These are phyloP conservation scores for Emericellopsis terricola DNA, from an alignment of 495 filamentous ascomycete genomes.

Conservation along the genomic window DNA sequence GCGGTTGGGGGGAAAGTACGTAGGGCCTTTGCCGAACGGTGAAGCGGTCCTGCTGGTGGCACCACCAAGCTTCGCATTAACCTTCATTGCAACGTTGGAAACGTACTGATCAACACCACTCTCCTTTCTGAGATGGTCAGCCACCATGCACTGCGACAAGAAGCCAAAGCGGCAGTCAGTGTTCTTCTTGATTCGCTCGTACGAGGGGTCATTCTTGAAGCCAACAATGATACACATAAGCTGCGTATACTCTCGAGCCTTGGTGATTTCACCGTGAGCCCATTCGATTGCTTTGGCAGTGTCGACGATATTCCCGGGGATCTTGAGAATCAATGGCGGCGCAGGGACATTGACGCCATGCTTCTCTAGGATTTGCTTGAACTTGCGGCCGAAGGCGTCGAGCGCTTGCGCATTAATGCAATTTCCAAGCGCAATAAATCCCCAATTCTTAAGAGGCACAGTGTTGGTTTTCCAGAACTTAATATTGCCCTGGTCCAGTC, in stretches of 20 bases:
- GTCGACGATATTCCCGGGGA: background rate
- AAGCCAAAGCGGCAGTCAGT: conserved; percentile 67
- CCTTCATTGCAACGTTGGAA: conserved; percentile 83
- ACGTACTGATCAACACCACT: conserved; percentile 55
- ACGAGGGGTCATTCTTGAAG: conserved; percentile 43
- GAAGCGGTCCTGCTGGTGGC: conserved; percentile 27
- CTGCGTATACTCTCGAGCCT: conserved; percentile 26
- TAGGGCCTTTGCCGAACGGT: conserved; percentile 3
- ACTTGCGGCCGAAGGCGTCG: conserved; percentile 36
- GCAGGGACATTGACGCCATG: conserved; percentile 53
- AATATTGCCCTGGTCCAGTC: conserved; percentile 48
- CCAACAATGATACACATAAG: conserved; percentile 57
- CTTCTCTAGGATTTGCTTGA: conserved; percentile 39
- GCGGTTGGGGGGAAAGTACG: conserved; percentile 23
- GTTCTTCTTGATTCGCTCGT: conserved; percentile 65
- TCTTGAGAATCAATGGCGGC: conserved; percentile 13
- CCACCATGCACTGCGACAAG: conserved; percentile 53
- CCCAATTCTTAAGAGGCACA: conserved; percentile 48
- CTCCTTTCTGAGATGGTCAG: conserved; percentile 30
- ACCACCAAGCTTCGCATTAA: conserved; percentile 92
- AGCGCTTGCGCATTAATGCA: conserved; percentile 17
- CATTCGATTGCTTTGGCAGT: conserved; percentile 9
- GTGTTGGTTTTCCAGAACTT: conserved; percentile 50
- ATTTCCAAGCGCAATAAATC: conserved; percentile 22
- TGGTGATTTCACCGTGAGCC: conserved; percentile 8